phyloP scores from a whole-genome alignment of 345 rosid genomes.

The Heritiera littoralis region DNA sequence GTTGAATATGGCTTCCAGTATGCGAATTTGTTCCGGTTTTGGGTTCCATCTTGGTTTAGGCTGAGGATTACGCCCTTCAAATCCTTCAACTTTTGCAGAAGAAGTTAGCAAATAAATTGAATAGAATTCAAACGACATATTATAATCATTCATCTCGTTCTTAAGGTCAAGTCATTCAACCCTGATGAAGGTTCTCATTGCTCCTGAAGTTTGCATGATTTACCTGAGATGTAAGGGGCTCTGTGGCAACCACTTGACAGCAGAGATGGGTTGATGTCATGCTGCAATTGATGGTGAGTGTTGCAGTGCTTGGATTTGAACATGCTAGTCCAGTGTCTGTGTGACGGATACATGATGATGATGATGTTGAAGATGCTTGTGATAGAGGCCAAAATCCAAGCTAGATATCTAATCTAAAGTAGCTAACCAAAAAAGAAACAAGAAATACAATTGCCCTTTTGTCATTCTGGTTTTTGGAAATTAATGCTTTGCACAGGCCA shows the following conservation, averaged over 20 bases:
- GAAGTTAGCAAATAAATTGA: neutral
- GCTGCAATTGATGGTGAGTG: slow-evolving; percentile 83
- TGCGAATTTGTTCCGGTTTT: slow-evolving; percentile 94
- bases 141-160: neutral
- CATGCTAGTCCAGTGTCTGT: slow-evolving; percentile 99
- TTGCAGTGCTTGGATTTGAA: slow-evolving; percentile 97
- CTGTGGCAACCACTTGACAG: slow-evolving; percentile 57
- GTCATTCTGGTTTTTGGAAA: slow-evolving; percentile 42
- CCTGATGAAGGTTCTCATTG: neutral
- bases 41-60: slow-evolving; percentile 99
- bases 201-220: slow-evolving; percentile 1
- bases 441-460: slow-evolving; percentile 31
- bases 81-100: slow-evolving; percentile 40
- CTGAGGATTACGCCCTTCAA: slow-evolving; percentile 91
- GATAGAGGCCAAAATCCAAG: slow-evolving; percentile 17
- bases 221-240: slow-evolving; percentile 67
- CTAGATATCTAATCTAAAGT: slow-evolving; percentile 14
- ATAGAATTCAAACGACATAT: neutral
- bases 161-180: neutral
- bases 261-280: slow-evolving; percentile 70
- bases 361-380: slow-evolving; percentile 32
- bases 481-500: slow-evolving; percentile 36
- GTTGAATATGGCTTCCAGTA: slow-evolving; percentile 92
- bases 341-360: slow-evolving; percentile 83
- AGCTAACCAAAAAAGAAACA: slow-evolving; percentile 3